Evolutionary conservation across 2,329 filamentous ascomycete species (phyloP).

Genomic region (Pestalotiopsis sp.): DNA sequence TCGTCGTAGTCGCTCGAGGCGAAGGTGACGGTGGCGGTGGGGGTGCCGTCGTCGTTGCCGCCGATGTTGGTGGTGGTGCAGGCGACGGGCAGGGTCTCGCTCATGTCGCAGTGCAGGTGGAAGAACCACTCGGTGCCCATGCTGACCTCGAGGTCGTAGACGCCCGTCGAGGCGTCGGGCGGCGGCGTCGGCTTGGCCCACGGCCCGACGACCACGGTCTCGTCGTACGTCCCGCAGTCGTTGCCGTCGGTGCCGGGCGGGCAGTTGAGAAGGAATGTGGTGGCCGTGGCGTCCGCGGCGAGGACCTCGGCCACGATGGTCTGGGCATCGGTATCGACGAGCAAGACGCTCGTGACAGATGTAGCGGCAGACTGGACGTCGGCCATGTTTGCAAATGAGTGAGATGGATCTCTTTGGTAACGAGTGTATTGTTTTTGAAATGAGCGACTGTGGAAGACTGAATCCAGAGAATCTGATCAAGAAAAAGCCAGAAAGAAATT

Average conservation of each 20-base stretch:
- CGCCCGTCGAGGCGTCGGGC: slow-evolving; percentile 3
- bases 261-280: slow-evolving; percentile 14
- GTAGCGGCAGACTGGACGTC: background rate
- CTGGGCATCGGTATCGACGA: slow-evolving; percentile 6
- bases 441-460: background rate
- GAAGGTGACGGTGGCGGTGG: slow-evolving; percentile 4
- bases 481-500: background rate
- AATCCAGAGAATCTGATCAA: background rate
- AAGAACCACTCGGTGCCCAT: slow-evolving; percentile 10
- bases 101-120: slow-evolving; percentile 13
- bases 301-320: slow-evolving; percentile 5
- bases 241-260: slow-evolving; percentile 9
- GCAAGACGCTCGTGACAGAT: slow-evolving; percentile 6
- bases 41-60: slow-evolving; percentile 10
- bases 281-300: slow-evolving; percentile 9
- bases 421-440: background rate
- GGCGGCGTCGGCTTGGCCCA: slow-evolving; percentile 10
- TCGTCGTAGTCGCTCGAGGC: background rate
- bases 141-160: slow-evolving; percentile 4
- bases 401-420: background rate
- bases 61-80: slow-evolving; percentile 13
- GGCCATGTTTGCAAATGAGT: background rate
- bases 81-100: background rate
- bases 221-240: slow-evolving; percentile 12
- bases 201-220: slow-evolving; percentile 8